A percentile compares a stretch with the other conserved stretches of the same genome.
Conservation (phyloP, 306 rosid species). For the Luffa aegyptiaca region DNA sequence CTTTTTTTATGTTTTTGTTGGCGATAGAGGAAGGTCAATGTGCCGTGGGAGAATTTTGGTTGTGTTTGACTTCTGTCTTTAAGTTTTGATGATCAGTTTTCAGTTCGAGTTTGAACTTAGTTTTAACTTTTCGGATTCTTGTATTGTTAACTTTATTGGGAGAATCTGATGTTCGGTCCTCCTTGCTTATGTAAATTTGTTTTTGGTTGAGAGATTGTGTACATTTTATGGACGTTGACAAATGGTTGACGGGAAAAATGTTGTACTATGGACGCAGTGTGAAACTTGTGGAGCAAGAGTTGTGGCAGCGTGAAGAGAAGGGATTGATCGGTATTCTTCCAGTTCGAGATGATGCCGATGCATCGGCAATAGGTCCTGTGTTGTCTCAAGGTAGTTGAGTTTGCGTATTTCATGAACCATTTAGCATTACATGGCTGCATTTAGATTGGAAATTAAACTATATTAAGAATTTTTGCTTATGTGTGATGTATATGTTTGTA, state of each 20-base stretch:
- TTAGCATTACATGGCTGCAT: not conserved
- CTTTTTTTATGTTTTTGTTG: not conserved
- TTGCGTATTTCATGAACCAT: not conserved
- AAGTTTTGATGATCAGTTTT: not conserved
- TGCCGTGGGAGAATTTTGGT: not conserved
- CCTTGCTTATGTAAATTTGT: not conserved
- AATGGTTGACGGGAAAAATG: not conserved
- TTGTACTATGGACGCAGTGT: conserved; percentile 41
- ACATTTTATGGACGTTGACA: not conserved
- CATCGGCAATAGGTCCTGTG: conserved; percentile 34
- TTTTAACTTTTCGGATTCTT: not conserved
- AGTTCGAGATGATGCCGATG: conserved; percentile 74
- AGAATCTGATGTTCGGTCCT: not conserved
- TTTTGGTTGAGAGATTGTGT: not conserved
- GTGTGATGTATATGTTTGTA: not conserved
- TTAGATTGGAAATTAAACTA: not conserved
- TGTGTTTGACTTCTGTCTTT: not conserved
- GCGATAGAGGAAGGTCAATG: not conserved
- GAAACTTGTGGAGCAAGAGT: conserved; percentile 95
- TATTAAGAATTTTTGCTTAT: not conserved
- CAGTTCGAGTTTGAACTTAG: not conserved
- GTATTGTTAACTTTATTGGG: not conserved
- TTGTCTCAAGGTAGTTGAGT: conserved; percentile 52
- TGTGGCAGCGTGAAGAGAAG: conserved; percentile 98
- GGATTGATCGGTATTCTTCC: conserved; percentile 95